These are phyloP conservation scores for Paraphaeosphaeria sporulosa DNA, from an alignment of 2,329 filamentous ascomycete species.

Conservation along the genomic window DNA sequence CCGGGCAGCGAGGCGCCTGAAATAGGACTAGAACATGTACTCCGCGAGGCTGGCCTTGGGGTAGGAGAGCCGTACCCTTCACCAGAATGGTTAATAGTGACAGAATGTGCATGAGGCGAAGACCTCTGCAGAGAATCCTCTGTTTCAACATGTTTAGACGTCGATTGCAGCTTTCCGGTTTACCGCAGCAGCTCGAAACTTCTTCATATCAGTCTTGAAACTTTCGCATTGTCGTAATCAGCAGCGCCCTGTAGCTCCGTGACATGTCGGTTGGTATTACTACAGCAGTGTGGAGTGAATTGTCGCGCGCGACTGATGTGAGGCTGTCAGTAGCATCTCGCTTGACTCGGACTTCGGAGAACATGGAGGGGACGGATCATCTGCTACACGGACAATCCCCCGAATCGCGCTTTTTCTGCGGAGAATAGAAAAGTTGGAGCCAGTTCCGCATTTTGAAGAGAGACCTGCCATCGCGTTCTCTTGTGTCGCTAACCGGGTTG, in stretches of 20 bases:
- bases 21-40: conserved; percentile 16
- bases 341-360: conserved; percentile 21
- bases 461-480: conserved; percentile 49
- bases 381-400: conserved; percentile 46
- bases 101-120: conserved; percentile 26
- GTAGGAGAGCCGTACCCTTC: conserved; percentile 17
- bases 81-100: conserved; percentile 5
- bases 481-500: conserved; percentile 40
- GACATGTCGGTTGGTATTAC: conserved; percentile 52
- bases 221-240: conserved; percentile 39
- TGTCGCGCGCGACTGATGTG: conserved; percentile 47
- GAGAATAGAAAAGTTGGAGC: conserved; percentile 42
- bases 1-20: conserved; percentile 28
- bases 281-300: conserved; percentile 48
- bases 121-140: conserved; percentile 39
- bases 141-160: conserved; percentile 49
- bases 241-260: conserved; percentile 48
- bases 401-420: conserved; percentile 45
- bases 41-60: conserved; percentile 27
- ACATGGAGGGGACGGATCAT: conserved; percentile 39
- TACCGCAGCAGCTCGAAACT: conserved; percentile 48
- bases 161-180: conserved; percentile 44
- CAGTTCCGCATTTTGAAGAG: conserved; percentile 48
- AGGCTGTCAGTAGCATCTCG: conserved; percentile 17
- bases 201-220: conserved; percentile 39